phyloP scores from a whole-genome alignment of 2,329 filamentous ascomycete species.

The Pezicula rhizophila region DNA sequence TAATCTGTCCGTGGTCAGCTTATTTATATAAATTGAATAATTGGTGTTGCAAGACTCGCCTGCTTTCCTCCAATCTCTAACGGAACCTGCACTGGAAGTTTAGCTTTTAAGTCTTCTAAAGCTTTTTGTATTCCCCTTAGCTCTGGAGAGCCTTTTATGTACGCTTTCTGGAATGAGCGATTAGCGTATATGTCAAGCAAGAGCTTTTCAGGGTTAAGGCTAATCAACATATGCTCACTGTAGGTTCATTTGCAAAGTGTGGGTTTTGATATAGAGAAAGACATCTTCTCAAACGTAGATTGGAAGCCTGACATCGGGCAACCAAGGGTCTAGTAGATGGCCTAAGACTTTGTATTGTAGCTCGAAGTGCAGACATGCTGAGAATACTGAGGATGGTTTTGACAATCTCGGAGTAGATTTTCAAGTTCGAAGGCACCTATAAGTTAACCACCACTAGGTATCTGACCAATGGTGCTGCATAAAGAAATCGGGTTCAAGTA shows the following conservation, averaged over 20 bases:
- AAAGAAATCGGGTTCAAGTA: neutral
- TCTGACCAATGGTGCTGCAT: neutral
- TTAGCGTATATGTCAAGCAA: neutral
- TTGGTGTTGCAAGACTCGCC: neutral
- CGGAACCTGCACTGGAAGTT: neutral
- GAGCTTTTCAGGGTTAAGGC: neutral
- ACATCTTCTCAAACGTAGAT: neutral
- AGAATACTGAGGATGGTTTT: neutral
- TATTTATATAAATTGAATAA: neutral
- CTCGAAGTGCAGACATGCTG: neutral
- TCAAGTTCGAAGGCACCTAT: neutral
- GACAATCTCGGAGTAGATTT: neutral
- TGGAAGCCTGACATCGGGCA: neutral
- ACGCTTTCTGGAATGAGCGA: neutral
- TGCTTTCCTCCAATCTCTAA: neutral
- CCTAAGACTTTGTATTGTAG: neutral
- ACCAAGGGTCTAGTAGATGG: neutral
- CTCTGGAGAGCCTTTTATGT: neutral
- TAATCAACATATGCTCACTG: neutral
- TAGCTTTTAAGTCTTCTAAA: neutral
- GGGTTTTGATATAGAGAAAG: neutral
- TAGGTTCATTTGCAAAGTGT: neutral
- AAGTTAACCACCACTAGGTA: neutral
- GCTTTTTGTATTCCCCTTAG: neutral
- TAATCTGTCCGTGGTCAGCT: constrained; percentile 46